Evolutionary conservation across 2,329 filamentous ascomycete genomes (phyloP), one percentile per base, ranked within the genome.

Genomic region (Arthrobotrys megalospora): DNA sequence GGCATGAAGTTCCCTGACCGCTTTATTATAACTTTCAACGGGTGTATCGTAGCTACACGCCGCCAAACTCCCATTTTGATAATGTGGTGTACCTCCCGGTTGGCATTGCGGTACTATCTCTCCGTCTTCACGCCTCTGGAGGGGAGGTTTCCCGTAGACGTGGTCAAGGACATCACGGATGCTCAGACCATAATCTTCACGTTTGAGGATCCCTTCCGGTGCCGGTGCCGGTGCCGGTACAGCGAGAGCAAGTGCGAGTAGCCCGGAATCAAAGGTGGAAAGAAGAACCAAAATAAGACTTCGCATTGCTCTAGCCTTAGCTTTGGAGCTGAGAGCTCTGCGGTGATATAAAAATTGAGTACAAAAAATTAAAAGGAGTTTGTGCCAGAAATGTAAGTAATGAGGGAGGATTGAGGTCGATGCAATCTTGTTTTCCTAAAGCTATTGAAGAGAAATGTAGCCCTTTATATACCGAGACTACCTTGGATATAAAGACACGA

Each of bases 111-210:
- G 41, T 16, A 53, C 4, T 19, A n/a, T 2, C 14, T 19, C 38
- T 1, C 50, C 48, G 21, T 70, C 60, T 16, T 43, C 48, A 12
- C 72, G 47, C 34, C 64, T 69, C 6, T 24, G 24, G 14, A 77
- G 65, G 21, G 16, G 8, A 2, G n/a, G 47, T 11, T 36, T 38
- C n/a, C 66, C 72, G 28, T 77, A 77, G 21, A 77, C 12, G 21
- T 77, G 65, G 8, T 77, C 66, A 14, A 77, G 4, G 14, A 70
- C 36, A 32, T 77, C 66, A 3, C 65, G 65, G 48, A 66, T 52
- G 1, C 66, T 36, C 11, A 70, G 4, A 6, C 58, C 72, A 43
- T 77, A 70, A 12, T 70, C 47, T 7, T 24, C 8, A 14, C 72
- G 72, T 58, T 77, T 16, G 5, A 76, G 64, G 16, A 34, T 19